phyloP scores from a whole-genome alignment of 2,329 filamentous ascomycete genomes.

The Penicillium decumbens region DNA sequence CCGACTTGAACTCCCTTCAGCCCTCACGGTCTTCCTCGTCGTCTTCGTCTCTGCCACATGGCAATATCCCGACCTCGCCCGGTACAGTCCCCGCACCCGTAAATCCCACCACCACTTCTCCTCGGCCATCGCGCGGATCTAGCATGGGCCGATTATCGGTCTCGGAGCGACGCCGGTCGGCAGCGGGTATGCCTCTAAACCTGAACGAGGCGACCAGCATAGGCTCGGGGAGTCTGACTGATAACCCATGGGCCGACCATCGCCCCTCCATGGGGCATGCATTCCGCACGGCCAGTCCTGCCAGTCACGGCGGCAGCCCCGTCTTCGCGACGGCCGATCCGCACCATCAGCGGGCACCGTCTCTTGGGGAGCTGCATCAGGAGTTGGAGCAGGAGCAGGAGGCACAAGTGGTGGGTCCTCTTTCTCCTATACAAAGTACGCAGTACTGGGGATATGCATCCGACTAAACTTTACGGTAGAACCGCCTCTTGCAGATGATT shows the following conservation, averaged over 20 bases:
- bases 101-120: constrained; percentile 40
- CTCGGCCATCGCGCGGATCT: constrained; percentile 36
- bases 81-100: constrained; percentile 58
- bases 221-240: constrained; percentile 31
- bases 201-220: constrained; percentile 31
- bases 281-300: constrained; percentile 42
- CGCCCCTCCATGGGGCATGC: constrained; percentile 38
- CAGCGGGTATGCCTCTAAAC: constrained; percentile 38
- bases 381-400: constrained; percentile 51
- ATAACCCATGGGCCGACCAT: constrained; percentile 36
- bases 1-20: constrained; percentile 69
- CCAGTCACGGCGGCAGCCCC: constrained; percentile 41
- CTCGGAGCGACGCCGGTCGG: constrained; percentile 43
- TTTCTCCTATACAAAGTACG: neutral
- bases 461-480: constrained; percentile 28
- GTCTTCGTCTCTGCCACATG: constrained; percentile 34
- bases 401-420: constrained; percentile 45
- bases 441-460: neutral
- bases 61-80: constrained; percentile 47
- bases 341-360: constrained; percentile 47
- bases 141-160: constrained; percentile 36
- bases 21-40: constrained; percentile 48
- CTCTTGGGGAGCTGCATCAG: constrained; percentile 48
- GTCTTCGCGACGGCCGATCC: constrained; percentile 44
- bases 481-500: constrained; percentile 49